A percentile compares a stretch with the other conserved stretches of the same genome.
These are phyloP conservation scores for Cadophora sp. DNA, from an alignment of 2,329 filamentous ascomycete species.

Conservation along the genomic window DNA sequence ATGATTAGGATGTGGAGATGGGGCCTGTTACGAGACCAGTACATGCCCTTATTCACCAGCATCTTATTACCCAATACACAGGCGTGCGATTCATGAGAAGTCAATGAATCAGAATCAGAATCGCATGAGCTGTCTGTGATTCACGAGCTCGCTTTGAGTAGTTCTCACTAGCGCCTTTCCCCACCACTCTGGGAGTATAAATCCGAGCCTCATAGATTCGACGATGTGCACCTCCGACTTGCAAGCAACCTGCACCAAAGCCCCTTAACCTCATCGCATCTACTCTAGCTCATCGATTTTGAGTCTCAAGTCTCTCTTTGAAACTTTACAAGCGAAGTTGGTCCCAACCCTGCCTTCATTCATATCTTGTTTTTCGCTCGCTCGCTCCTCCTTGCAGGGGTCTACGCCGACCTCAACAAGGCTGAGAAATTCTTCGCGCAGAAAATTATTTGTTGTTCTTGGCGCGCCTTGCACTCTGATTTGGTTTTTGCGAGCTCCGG, in stretches of 20 bases:
- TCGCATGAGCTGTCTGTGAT: neutral
- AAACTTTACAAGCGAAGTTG: no score
- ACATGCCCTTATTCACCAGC: no score
- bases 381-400: neutral
- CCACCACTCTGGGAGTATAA: neutral
- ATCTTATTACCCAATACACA: neutral
- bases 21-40: no score
- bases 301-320: neutral
- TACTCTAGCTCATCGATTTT: no score
- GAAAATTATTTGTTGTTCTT: neutral
- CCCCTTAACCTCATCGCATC: neutral
- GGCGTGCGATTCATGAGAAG: neutral
- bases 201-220: neutral
- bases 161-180: conserved; percentile 6
- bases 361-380: neutral
- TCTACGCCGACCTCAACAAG: neutral
- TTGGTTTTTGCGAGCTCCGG: neutral
- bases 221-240: neutral
- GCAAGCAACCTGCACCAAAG: neutral
- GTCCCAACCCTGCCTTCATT: neutral
- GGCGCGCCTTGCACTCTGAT: neutral
- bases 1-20: no score
- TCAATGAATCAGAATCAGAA: no score
- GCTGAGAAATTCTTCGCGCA: neutral
- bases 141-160: neutral